These are phyloP conservation scores for Venturia asperata DNA, from an alignment of 2,329 filamentous ascomycete species.

Conservation along the genomic window DNA sequence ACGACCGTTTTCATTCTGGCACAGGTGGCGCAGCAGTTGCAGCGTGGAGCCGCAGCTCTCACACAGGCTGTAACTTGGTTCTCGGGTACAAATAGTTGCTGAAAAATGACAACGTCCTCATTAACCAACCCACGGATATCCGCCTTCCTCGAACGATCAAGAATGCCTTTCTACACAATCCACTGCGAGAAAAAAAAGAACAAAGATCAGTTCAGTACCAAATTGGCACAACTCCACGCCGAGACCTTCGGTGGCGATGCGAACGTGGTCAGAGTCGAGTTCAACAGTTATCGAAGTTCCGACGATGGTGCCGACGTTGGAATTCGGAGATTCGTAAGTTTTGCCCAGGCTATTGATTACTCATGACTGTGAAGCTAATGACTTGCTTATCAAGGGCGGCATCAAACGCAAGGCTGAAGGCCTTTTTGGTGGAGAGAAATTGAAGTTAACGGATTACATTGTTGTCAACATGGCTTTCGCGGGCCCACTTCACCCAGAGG, in stretches of 20 bases:
- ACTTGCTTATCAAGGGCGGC: not conserved
- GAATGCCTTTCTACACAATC: not conserved
- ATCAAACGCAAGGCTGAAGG: not conserved
- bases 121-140: too few species aligned
- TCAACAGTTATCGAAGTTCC: not conserved
- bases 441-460: not conserved
- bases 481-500: not conserved
- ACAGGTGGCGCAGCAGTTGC: too few species aligned
- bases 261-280: not conserved
- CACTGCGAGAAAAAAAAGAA: not conserved
- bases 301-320: not conserved
- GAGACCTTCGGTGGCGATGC: not conserved
- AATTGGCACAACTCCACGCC: not conserved
- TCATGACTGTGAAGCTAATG: not conserved
- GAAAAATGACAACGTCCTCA: too few species aligned
- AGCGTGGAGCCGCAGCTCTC: too few species aligned
- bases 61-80: too few species aligned
- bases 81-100: too few species aligned
- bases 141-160: too few species aligned
- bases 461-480: not conserved
- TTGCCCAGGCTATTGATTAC: not conserved
- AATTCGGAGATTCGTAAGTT: not conserved
- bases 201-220: not conserved
- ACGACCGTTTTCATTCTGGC: too few species aligned
- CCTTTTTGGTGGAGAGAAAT: not conserved